These are phyloP conservation scores for Fusarium devonianum DNA, from an alignment of 2,329 filamentous ascomycete species.

Conservation along the genomic window DNA sequence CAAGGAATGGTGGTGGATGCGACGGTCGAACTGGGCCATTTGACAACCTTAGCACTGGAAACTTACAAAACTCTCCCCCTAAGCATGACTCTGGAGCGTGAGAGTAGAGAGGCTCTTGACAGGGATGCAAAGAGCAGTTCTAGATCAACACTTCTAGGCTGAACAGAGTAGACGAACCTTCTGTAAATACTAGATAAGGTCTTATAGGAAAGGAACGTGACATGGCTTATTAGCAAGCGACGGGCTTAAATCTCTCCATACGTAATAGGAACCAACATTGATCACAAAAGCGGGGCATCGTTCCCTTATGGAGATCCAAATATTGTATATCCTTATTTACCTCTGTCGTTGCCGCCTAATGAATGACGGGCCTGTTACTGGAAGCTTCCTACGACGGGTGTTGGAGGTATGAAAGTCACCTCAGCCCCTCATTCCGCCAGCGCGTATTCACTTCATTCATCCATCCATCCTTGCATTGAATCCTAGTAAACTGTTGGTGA, in stretches of 20 bases:
- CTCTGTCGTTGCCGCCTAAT: background rate
- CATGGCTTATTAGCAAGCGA: no score
- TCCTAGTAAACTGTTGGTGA: constrained; percentile 1
- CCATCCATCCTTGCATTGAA: constrained; percentile 3
- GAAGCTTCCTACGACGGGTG: background rate
- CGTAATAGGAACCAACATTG: background rate
- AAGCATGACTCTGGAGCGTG: constrained; percentile 18
- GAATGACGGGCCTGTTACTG: constrained; percentile 2
- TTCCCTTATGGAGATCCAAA: background rate
- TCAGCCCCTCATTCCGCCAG: constrained; percentile 3
- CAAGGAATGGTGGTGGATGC: constrained; percentile 27
- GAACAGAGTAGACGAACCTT: background rate
- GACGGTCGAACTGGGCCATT: constrained; percentile 14
- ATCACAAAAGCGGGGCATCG: constrained; percentile 4
- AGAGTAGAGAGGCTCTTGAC: constrained; percentile 8
- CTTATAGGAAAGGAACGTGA: no score
- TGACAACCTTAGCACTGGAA: constrained; percentile 6
- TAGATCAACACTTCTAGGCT: background rate
- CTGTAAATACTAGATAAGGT: no score
- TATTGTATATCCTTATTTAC: background rate
- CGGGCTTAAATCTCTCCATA: constrained; percentile 13
- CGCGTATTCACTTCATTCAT: background rate
- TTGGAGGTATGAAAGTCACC: background rate
- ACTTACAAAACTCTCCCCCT: background rate
- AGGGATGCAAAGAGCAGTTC: background rate